Percentiles rank a stretch among this genome's conserved stretches.
These are phyloP conservation scores for Flammula alnicola DNA, from an alignment of 1,284 basidiomycete genomes.

Conservation along the genomic window DNA sequence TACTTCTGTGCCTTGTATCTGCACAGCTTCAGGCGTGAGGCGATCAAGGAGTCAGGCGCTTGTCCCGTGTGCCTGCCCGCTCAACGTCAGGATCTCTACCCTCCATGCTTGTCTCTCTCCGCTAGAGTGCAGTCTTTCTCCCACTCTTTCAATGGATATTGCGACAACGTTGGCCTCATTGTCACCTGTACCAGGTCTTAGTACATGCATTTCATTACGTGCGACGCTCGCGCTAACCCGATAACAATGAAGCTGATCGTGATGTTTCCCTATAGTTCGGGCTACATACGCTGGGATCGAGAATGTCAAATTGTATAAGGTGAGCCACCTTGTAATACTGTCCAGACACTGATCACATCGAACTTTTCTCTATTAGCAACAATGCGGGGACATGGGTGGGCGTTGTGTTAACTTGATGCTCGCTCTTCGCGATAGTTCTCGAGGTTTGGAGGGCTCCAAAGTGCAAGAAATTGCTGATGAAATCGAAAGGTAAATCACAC, in stretches of 20 bases:
- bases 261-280: constrained; percentile 28
- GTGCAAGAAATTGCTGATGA: constrained; percentile 39
- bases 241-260: neutral
- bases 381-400: constrained; percentile 40
- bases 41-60: neutral
- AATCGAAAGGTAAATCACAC: constrained; percentile 36
- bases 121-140: constrained; percentile 7
- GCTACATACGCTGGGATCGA: constrained; percentile 32
- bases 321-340: constrained; percentile 20
- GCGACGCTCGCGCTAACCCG: constrained; percentile 3
- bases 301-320: constrained; percentile 43
- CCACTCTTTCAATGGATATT: constrained; percentile 22
- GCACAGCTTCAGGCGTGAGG: constrained; percentile 12
- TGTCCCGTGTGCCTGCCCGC: neutral
- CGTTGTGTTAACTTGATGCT: constrained; percentile 39
- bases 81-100: constrained; percentile 6
- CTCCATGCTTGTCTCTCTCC: constrained; percentile 11
- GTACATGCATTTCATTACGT: constrained; percentile 31
- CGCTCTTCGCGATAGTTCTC: constrained; percentile 37
- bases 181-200: constrained; percentile 34
- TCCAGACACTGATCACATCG: too few species aligned
- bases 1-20: constrained; percentile 3
- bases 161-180: constrained; percentile 20
- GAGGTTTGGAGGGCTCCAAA: constrained; percentile 38
- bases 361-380: constrained; percentile 33